These are phyloP conservation scores for rapeseed (Brassica napus) DNA, from an alignment of 345 rosid species.

Conservation along the genomic window Da-Ae NC_063444.1:13420501-13421000, in stretches of 20 bases:
- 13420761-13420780: slow-evolving; percentile 64
- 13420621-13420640: slow-evolving; percentile 92
- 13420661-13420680: slow-evolving; percentile 93
- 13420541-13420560: slow-evolving; percentile 74
- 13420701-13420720: slow-evolving; percentile 97
- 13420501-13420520: slow-evolving; percentile 79
- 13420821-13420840: slow-evolving; percentile 62
- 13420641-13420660: slow-evolving; percentile 99
- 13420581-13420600: slow-evolving; percentile 73
- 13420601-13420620: slow-evolving; percentile 64
- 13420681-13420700: slow-evolving; percentile 91
- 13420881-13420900: slow-evolving; percentile 57
- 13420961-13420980: slow-evolving; percentile 49
- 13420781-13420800: slow-evolving; percentile 99
- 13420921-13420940: slow-evolving; percentile 64
- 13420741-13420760: slow-evolving; percentile 83
- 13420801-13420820: slow-evolving; percentile 75
- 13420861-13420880: slow-evolving; percentile 74
- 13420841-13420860: slow-evolving; percentile 68
- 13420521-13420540: slow-evolving; percentile 86
- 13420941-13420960: slow-evolving; percentile 43
- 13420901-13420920: slow-evolving; percentile 55
- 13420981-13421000: slow-evolving; percentile 90
- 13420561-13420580: slow-evolving; percentile 83
- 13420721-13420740: slow-evolving; percentile 92